Evolutionary conservation across 2,329 filamentous ascomycete genomes (phyloP).

Genomic region (Sporothrix curviconia): DNA sequence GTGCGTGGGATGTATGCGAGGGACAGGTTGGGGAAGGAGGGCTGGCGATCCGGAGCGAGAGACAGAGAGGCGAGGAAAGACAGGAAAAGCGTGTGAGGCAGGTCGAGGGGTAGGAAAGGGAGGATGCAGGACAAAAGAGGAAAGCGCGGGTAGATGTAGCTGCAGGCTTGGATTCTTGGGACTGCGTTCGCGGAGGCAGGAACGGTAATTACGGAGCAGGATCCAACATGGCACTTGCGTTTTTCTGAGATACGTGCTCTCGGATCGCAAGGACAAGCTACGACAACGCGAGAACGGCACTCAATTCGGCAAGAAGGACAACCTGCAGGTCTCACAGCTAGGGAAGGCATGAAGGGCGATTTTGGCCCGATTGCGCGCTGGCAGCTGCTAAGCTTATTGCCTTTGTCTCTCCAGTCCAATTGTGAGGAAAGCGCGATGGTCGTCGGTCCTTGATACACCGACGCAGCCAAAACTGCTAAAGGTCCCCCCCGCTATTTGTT

Average conservation of each 20-base stretch:
- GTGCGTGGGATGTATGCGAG: background rate
- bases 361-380: background rate
- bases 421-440: background rate
- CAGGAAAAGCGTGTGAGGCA: background rate
- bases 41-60: background rate
- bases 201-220: too few species aligned
- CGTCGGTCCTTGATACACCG: conserved; percentile 9
- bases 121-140: conserved; percentile 2
- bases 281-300: background rate
- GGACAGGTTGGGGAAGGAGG: background rate
- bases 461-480: background rate
- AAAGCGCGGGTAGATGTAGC: conserved; percentile 10
- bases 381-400: background rate
- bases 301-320: background rate
- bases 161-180: background rate
- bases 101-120: background rate
- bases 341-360: background rate
- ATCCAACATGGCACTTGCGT: background rate
- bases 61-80: background rate
- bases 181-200: background rate
- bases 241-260: background rate
- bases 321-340: background rate
- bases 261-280: background rate
- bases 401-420: background rate
- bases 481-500: background rate